Evolutionary conservation across 2,329 filamentous ascomycete genomes (phyloP).

Genomic region (Grosmannia serpens): DNA sequence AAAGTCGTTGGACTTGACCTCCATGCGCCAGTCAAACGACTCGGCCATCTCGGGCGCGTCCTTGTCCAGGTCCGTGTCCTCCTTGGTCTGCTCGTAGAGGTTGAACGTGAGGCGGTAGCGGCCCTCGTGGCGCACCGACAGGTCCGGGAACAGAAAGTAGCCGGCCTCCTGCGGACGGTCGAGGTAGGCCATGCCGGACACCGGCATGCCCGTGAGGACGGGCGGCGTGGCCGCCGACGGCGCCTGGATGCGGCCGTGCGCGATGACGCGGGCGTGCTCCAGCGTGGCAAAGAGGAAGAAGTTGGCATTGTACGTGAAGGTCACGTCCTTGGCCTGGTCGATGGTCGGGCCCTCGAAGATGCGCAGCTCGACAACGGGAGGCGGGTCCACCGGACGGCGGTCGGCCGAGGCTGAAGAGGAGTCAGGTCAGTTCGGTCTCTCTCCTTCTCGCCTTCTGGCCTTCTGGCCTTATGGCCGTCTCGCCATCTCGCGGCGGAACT

Average conservation of each 20-base stretch:
- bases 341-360: constrained; percentile 64
- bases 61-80: constrained; percentile 64
- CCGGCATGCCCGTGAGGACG: constrained; percentile 85
- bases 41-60: constrained; percentile 27
- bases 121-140: constrained; percentile 92
- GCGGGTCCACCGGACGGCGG: constrained; percentile 84
- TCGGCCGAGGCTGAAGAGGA: constrained; percentile 58
- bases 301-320: constrained; percentile 88
- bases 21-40: constrained; percentile 72
- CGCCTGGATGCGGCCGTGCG: constrained; percentile 62
- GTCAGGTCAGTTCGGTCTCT: background rate
- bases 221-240: constrained; percentile 60
- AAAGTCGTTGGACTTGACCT: constrained; percentile 80
- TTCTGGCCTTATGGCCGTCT: no score
- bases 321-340: constrained; percentile 56
- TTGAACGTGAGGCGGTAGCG: constrained; percentile 86
- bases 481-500: constrained; percentile 19
- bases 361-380: constrained; percentile 83
- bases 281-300: constrained; percentile 95
- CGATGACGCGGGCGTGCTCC: constrained; percentile 73
- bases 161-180: constrained; percentile 71
- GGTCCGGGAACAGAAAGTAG: constrained; percentile 96
- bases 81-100: constrained; percentile 87
- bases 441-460: background rate
- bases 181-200: constrained; percentile 91